phyloP scores from a whole-genome alignment of 2,329 filamentous ascomycete species.

The Clonostachys sp. region DNA sequence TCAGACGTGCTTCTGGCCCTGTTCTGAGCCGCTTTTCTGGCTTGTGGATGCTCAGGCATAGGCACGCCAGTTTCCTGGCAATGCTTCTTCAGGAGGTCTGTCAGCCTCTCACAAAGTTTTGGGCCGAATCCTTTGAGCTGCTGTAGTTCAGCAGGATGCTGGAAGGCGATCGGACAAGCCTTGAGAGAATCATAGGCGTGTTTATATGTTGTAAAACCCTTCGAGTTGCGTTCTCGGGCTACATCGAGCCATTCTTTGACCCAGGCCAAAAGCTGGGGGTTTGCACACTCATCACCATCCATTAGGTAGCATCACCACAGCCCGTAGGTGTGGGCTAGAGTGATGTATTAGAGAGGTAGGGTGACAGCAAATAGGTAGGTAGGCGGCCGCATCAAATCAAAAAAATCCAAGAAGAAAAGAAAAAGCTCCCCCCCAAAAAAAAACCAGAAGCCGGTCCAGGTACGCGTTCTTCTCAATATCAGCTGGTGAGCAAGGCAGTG shows the following conservation, averaged over 20 bases:
- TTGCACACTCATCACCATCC: constrained; percentile 48
- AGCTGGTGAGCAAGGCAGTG: too few relatives aligned
- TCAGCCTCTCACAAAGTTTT: constrained; percentile 66
- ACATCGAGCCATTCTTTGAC: constrained; percentile 73
- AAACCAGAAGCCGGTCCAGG: too few relatives aligned
- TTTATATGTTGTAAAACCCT: constrained; percentile 67
- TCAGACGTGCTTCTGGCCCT: background rate
- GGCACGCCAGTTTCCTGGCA: constrained; percentile 64
- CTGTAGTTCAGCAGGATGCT: constrained; percentile 69
- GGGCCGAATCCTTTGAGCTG: constrained; percentile 71
- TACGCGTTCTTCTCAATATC: too few relatives aligned
- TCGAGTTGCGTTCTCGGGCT: constrained; percentile 64
- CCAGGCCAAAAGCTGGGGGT: constrained; percentile 68
- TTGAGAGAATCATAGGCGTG: constrained; percentile 75
- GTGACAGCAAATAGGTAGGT: too few relatives aligned
- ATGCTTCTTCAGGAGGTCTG: constrained; percentile 53
- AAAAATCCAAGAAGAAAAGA: too few relatives aligned
- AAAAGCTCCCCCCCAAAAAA: too few relatives aligned
- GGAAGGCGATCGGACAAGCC: constrained; percentile 65
- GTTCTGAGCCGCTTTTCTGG: constrained; percentile 28
- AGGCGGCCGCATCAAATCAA: too few relatives aligned
- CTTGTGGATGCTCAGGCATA: constrained; percentile 56
- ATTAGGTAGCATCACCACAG: constrained; percentile 7
- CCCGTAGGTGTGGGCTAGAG: too few relatives aligned
- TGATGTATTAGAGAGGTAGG: too few relatives aligned